phyloP scores from a whole-genome alignment of 306 rosid species.

The Trifolium repens region DNA sequence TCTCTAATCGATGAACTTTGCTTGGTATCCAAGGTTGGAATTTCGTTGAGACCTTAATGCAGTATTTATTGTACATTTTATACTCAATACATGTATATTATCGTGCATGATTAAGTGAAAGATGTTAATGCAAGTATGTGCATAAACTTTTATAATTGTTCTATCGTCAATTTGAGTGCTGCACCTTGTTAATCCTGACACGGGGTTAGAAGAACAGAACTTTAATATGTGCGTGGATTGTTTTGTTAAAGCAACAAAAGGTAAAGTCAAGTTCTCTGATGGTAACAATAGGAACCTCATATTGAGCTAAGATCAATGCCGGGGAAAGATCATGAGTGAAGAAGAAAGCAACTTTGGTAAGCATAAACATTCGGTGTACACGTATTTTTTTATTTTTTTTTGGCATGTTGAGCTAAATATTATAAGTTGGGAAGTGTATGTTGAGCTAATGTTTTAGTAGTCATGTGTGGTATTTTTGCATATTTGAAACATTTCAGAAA shows the following conservation, averaged over 20 bases:
- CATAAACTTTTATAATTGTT: slow-evolving; percentile 1
- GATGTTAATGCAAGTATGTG: slow-evolving; percentile 5
- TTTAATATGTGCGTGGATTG: neutral
- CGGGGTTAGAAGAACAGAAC: neutral
- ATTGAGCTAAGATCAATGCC: neutral
- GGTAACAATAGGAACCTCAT: neutral
- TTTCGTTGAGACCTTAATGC: neutral
- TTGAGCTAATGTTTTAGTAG: neutral
- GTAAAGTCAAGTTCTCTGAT: neutral
- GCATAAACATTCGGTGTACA: neutral
- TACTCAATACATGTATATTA: slow-evolving; percentile 34
- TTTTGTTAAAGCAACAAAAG: neutral
- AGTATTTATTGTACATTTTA: slow-evolving; percentile 37
- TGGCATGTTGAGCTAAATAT: neutral
- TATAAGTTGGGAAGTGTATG: neutral
- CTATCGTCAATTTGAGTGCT: slow-evolving; percentile 11
- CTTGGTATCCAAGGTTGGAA: slow-evolving; percentile 13
- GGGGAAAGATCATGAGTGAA: neutral
- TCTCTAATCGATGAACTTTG: slow-evolving; percentile 30
- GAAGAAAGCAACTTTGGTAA: neutral
- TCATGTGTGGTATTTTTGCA: neutral
- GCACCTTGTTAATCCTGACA: neutral
- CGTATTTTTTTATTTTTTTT: no score
- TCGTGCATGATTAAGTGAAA: slow-evolving; percentile 26
- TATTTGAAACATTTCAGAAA: neutral